These are phyloP conservation scores for Conticribra guillardii DNA, from an alignment of 108 stramenopile species.

Conservation along the genomic window DNA sequence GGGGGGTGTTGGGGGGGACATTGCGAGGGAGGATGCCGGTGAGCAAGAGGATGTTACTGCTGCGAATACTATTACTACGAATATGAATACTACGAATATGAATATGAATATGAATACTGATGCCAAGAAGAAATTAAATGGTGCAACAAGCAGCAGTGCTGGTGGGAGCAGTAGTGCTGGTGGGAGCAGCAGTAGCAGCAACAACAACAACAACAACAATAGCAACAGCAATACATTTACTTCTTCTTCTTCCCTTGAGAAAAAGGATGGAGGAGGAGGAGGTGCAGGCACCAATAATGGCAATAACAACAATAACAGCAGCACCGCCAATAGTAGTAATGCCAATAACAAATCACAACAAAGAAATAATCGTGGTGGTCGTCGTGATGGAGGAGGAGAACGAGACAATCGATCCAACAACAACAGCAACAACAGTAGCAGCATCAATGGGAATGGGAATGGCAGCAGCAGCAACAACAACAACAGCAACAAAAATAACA, in stretches of 20 bases:
- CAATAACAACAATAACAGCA: neutral
- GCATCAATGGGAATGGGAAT: too few species aligned
- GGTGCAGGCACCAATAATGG: neutral
- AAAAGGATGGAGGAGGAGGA: neutral
- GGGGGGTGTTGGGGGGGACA: constrained; percentile 7
- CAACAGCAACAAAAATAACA: constrained; percentile 2
- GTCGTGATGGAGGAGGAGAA: constrained; percentile 6
- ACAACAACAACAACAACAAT: neutral
- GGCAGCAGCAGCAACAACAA: neutral
- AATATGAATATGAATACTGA: too few species aligned
- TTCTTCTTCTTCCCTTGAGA: neutral
- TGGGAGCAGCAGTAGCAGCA: neutral
- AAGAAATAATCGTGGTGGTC: neutral
- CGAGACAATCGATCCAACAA: neutral
- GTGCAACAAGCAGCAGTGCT: too few species aligned
- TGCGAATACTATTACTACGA: too few species aligned
- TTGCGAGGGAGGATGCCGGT: neutral
- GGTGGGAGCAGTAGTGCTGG: neutral
- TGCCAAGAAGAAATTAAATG: too few species aligned
- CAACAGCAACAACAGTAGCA: neutral
- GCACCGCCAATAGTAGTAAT: neutral
- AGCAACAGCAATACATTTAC: neutral
- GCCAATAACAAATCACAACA: neutral
- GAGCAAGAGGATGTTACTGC: neutral
- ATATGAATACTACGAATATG: too few species aligned